phyloP scores from a whole-genome alignment of 2,329 filamentous ascomycete species.

The Aspergillus pseudoglaucus region DNA sequence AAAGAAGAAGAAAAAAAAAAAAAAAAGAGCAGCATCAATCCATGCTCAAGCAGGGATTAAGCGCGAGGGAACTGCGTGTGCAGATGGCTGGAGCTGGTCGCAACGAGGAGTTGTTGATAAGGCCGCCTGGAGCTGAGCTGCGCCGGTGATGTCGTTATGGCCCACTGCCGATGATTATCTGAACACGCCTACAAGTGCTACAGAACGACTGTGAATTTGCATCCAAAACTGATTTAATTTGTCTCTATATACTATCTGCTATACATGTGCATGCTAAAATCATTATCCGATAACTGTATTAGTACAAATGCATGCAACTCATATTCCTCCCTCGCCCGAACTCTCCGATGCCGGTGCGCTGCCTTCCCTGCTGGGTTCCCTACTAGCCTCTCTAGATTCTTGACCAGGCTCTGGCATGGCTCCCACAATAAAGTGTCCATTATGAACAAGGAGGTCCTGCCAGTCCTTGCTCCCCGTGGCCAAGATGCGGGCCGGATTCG shows the following conservation, averaged over 20 bases:
- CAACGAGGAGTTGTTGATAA: conserved; percentile 1
- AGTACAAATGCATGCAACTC: background rate
- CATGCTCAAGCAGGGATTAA: background rate
- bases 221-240: background rate
- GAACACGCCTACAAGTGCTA: background rate
- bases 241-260: background rate
- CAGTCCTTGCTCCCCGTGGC: conserved; percentile 51
- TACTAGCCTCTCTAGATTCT: no score
- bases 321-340: conserved; percentile 12
- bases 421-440: conserved; percentile 25
- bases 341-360: conserved; percentile 12
- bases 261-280: background rate
- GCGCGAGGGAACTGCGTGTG: background rate
- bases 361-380: conserved; percentile 10
- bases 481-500: conserved; percentile 59
- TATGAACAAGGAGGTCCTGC: conserved; percentile 30
- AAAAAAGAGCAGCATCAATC: background rate
- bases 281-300: background rate
- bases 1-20: no score
- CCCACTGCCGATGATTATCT: background rate
- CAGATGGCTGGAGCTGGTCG: conserved; percentile 1
- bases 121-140: background rate
- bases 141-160: conserved; percentile 2
- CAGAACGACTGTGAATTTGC: background rate
- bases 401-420: conserved; percentile 1